A percentile compares a stretch with the other conserved stretches of the same genome.
These are phyloP conservation scores for Pichia sp. DNA, from an alignment of 1,139 yeast genomes.

Conservation along the genomic window DNA sequence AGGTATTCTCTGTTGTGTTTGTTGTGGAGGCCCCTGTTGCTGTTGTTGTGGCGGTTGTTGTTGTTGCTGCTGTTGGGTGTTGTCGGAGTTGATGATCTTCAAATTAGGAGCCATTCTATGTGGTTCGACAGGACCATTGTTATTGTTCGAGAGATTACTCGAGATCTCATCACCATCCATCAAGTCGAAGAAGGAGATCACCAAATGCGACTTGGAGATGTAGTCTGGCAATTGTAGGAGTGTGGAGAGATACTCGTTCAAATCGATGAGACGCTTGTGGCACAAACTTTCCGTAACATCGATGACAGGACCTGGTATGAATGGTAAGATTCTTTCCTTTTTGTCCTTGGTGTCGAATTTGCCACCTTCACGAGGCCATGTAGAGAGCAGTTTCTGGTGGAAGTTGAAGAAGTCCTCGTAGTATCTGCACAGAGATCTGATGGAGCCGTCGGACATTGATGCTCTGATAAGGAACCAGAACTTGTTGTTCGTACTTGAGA, in stretches of 20 bases:
- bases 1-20: conserved; percentile 4
- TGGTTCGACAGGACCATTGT: conserved; percentile 25
- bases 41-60: conserved; percentile 13
- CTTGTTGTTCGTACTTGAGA: conserved; percentile 73
- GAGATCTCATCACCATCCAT: conserved; percentile 54
- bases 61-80: conserved; percentile 7
- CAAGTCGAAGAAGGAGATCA: conserved; percentile 67
- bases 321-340: conserved; percentile 73
- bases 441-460: conserved; percentile 64
- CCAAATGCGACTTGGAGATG: conserved; percentile 69
- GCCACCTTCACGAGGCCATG: conserved; percentile 93
- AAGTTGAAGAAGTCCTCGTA: conserved; percentile 97
- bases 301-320: conserved; percentile 95
- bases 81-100: conserved; percentile 24
- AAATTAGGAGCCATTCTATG: conserved; percentile 30
- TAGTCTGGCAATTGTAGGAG: conserved; percentile 74
- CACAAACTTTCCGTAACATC: conserved; percentile 90
- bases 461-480: conserved; percentile 86
- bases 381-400: conserved; percentile 79
- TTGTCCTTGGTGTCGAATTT: conserved; percentile 59
- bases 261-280: conserved; percentile 77
- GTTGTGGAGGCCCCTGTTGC: conserved; percentile 11
- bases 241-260: conserved; percentile 79
- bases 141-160: conserved; percentile 15
- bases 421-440: conserved; percentile 76